A percentile compares a stretch with the other conserved stretches of the same genome.
These are phyloP conservation scores for Tylopilus sp. DNA, from an alignment of 1,284 basidiomycete species.

Conservation along the genomic window DNA sequence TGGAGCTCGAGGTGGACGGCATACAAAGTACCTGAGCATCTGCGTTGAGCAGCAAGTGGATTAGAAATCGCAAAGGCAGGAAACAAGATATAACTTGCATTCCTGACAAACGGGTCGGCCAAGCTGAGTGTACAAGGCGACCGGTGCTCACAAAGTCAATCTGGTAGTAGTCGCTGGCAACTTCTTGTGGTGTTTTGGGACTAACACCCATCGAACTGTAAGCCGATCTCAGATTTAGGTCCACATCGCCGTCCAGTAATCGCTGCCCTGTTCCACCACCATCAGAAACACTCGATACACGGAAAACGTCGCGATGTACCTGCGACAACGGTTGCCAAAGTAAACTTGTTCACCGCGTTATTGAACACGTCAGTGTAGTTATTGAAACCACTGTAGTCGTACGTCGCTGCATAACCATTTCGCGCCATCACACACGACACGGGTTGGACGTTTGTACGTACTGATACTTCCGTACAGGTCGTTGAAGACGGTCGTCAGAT, in stretches of 20 bases:
- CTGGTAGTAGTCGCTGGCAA: slow-evolving; percentile 52
- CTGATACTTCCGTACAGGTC: slow-evolving; percentile 47
- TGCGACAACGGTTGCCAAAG: slow-evolving; percentile 39
- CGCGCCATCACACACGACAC: neutral
- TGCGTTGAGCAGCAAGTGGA: slow-evolving; percentile 1
- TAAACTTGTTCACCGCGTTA: slow-evolving; percentile 39
- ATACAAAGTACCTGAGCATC: slow-evolving; percentile 26
- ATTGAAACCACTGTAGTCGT: slow-evolving; percentile 44
- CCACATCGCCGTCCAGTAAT: slow-evolving; percentile 41
- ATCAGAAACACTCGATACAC: neutral
- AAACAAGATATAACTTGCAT: slow-evolving; percentile 18
- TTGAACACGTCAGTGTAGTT: slow-evolving; percentile 46
- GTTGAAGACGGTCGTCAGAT: slow-evolving; percentile 44
- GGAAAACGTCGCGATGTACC: slow-evolving; percentile 29
- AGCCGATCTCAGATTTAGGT: slow-evolving; percentile 46
- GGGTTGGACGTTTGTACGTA: slow-evolving; percentile 28
- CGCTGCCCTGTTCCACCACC: slow-evolving; percentile 35
- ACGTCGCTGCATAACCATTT: slow-evolving; percentile 39
- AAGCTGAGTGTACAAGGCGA: neutral
- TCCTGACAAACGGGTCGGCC: slow-evolving; percentile 14
- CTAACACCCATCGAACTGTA: slow-evolving; percentile 46
- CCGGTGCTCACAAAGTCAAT: slow-evolving; percentile 35
- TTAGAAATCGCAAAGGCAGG: slow-evolving; percentile 7
- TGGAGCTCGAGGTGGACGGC: neutral
- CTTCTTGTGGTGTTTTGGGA: slow-evolving; percentile 40